Evolutionary conservation across 148 eudicot species (phyloP).

Genomic region (Bassia scoparia): DNA sequence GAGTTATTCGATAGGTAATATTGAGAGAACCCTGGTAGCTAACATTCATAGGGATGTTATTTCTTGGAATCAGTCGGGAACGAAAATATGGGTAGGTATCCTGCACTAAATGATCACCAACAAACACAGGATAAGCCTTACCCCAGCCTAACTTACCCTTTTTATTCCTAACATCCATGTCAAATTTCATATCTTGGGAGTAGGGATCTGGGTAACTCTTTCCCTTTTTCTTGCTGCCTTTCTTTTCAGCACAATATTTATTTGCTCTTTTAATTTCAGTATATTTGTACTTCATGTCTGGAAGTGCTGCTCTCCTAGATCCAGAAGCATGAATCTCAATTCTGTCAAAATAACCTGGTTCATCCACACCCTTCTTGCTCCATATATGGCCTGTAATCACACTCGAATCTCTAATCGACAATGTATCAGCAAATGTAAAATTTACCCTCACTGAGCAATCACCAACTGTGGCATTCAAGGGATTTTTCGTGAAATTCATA

Average conservation of each 20-base stretch:
- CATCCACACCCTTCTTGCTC: constrained; percentile 53
- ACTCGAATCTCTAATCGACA: constrained; percentile 62
- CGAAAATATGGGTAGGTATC: constrained; percentile 32
- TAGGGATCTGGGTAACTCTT: constrained; percentile 50
- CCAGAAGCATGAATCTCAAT: constrained; percentile 41
- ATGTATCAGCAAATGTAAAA: constrained; percentile 49
- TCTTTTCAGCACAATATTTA: constrained; percentile 41
- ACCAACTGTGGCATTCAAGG: constrained; percentile 50
- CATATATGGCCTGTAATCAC: constrained; percentile 63
- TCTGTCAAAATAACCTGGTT: constrained; percentile 55
- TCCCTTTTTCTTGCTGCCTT: constrained; percentile 28
- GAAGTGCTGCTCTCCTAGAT: constrained; percentile 29
- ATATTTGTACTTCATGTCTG: constrained; percentile 53
- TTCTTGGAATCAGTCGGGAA: constrained; percentile 18
- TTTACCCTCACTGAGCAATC: constrained; percentile 69
- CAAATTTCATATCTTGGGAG: constrained; percentile 72
- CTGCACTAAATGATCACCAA: constrained; percentile 43
- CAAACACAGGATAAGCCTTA: constrained; percentile 57
- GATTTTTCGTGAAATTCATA: constrained; percentile 30
- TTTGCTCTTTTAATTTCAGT: constrained; percentile 39
- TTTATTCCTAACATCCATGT: constrained; percentile 51
- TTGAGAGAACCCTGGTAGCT: constrained; percentile 35
- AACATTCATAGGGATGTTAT: constrained; percentile 21
- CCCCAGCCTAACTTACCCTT: constrained; percentile 51
- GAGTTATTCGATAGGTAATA: constrained; percentile 52